A percentile compares a stretch with the other conserved stretches of the same genome.
phyloP scores from a whole-genome alignment of 768 basidiomycete species.

The Russula compacta region DNA sequence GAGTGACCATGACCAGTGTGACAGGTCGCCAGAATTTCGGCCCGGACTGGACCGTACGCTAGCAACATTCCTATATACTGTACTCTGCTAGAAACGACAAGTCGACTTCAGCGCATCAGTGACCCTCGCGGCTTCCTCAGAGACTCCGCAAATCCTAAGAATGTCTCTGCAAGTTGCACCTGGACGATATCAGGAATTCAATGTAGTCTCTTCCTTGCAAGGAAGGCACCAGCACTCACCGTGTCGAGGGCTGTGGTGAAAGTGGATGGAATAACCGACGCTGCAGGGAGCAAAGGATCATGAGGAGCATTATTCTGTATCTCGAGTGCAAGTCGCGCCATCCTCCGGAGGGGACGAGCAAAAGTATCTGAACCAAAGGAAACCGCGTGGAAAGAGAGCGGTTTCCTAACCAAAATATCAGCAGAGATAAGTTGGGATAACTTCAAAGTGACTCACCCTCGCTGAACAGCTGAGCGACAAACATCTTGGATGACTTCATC shows the following conservation, averaged over 20 bases:
- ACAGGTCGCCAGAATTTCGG: background rate
- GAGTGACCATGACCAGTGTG: no score
- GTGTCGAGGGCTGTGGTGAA: constrained; percentile 45
- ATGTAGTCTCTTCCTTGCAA: background rate
- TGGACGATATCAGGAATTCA: constrained; percentile 20
- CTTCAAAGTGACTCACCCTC: constrained; percentile 30
- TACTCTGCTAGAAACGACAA: no score
- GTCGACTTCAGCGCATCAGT: constrained; percentile 29
- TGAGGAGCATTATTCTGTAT: constrained; percentile 37
- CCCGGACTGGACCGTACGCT: background rate
- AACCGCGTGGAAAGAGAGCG: constrained; percentile 51
- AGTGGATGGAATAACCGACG: constrained; percentile 31
- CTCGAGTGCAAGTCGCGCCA: constrained; percentile 44
- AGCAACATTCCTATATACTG: background rate
- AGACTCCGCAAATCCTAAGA: constrained; percentile 49
- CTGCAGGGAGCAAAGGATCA: constrained; percentile 30
- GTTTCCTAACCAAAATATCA: constrained; percentile 31
- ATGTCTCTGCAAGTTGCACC: constrained; percentile 49
- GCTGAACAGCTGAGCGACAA: constrained; percentile 34
- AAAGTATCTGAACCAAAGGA: constrained; percentile 37
- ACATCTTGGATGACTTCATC: constrained; percentile 35
- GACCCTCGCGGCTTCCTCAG: constrained; percentile 47
- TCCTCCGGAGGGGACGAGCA: constrained; percentile 31
- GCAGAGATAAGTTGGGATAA: background rate
- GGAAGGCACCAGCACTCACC: constrained; percentile 26